Conservation (phyloP, 331 rosid species). For the Stylosanthes scabra region DNA sequence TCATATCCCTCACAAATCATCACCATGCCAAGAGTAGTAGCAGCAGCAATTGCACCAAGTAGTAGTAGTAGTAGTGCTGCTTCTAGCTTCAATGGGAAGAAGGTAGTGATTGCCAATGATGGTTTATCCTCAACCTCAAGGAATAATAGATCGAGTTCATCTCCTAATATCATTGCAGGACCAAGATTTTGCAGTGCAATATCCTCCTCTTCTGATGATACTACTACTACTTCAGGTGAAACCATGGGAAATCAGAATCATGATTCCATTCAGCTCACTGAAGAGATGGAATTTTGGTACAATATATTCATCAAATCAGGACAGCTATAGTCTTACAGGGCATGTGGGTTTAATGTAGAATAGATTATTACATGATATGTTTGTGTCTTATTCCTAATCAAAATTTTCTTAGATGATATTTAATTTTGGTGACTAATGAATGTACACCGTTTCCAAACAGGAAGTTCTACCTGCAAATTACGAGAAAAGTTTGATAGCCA, state of each 20-base stretch:
- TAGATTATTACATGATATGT: slow-evolving; percentile 8
- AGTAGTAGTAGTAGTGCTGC: neutral
- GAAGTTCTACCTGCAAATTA: too few species aligned
- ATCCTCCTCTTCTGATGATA: slow-evolving; percentile 19
- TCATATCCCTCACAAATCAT: slow-evolving; percentile 16
- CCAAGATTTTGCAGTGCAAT: slow-evolving; percentile 16
- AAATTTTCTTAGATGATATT: neutral
- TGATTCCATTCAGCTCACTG: slow-evolving; percentile 44
- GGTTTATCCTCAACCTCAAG: slow-evolving; percentile 35
- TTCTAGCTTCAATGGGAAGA: neutral
- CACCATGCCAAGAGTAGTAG: neutral
- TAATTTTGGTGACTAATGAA: too few species aligned
- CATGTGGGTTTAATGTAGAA: slow-evolving; percentile 16
- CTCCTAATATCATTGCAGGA: neutral
- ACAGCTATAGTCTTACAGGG: slow-evolving; percentile 23
- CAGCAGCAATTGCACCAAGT: slow-evolving; percentile 9
- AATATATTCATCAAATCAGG: slow-evolving; percentile 50
- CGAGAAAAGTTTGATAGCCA: too few species aligned
- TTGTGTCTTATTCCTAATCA: neutral
- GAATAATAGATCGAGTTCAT: neutral
- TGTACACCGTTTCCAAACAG: too few species aligned
- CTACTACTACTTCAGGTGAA: slow-evolving; percentile 28
- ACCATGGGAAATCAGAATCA: slow-evolving; percentile 33
- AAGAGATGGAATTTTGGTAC: slow-evolving; percentile 63
- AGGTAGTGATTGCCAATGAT: slow-evolving; percentile 17